Base-by-base conservation (phyloP, 306 rosid species). In the Rubus parviflorus region DNA sequence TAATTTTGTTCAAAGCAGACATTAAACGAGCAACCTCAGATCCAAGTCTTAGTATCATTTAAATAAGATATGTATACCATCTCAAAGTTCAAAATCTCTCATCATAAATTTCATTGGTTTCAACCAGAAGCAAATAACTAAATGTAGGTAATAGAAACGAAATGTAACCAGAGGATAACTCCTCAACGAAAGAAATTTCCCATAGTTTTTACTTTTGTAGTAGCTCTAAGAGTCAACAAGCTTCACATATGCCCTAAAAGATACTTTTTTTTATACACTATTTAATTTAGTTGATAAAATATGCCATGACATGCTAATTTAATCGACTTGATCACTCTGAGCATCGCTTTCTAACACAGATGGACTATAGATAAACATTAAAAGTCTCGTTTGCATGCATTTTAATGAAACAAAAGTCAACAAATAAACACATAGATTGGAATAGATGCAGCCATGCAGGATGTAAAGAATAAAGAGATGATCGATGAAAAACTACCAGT, bases 401-500 rank as follows among this genome's bases (percentile, higher is more conserved):
- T 56, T 56, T 23, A 40, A 71, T 20, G 67, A 73, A 41, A 54
- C 20, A 38, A 12, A 65, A 72, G 40, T 61, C 14, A 23, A 13
- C 23, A 52, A 65, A 45, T 43, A 56, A 54, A 25, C 22, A 46
- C 23, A 30, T 30, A 62, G 13, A 22, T 30, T 8, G 68, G 68
- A 51, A 14, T 42, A 30, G 54, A 77, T 81, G 70, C 65, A 60
- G 65, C 65, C 40, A 25, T 10, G 17, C 52, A 75, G 48, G 68
- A 64, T 57, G 54, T 20, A 9, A 67, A 30, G 43, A 62, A 71
- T 53, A 60, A 54, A 71, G 22, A 61, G 72, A 67, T 30, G 42
- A 38, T 78, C 22, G 76, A 77, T 68, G 51, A 45, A 23, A 81
- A 81, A 87, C 62, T 83, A 95, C 98, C 90, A 95, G 79, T 77